A percentile compares a stretch with the other conserved stretches of the same genome.
Evolutionary conservation across 202 grass and related monocot genomes (phyloP).

Genomic region (Carex arenaria): DNA sequence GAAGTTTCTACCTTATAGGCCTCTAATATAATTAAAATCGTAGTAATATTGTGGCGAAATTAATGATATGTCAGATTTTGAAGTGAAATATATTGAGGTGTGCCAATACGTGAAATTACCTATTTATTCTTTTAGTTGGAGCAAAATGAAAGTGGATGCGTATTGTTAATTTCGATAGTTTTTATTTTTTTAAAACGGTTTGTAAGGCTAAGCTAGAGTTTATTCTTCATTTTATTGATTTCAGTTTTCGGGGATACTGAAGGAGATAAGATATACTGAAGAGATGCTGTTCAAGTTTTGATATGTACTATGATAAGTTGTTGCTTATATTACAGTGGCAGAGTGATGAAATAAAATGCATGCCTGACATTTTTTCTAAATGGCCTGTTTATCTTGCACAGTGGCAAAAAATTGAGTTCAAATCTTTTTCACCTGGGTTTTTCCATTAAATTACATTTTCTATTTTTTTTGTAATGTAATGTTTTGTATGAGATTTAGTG

Average conservation of each 20-base stretch:
- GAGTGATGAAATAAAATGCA: conserved; percentile 3
- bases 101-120: background rate
- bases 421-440: background rate
- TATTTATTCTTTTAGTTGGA: background rate
- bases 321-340: background rate
- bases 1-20: too few species aligned
- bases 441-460: background rate
- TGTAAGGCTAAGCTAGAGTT: background rate
- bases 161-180: background rate
- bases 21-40: background rate
- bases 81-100: too few species aligned
- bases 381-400: background rate
- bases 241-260: conserved; percentile 71
- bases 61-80: background rate
- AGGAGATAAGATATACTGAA: conserved; percentile 65
- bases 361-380: background rate
- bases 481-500: background rate
- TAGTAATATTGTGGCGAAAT: too few species aligned
- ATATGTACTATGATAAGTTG: conserved; percentile 15
- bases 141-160: background rate
- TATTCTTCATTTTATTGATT: conserved; percentile 9
- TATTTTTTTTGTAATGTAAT: background rate
- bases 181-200: background rate
- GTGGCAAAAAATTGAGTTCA: background rate
- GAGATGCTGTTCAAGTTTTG: conserved; percentile 93